phyloP scores from a whole-genome alignment of 345 rosid species.

The Brassica rapa region DNA sequence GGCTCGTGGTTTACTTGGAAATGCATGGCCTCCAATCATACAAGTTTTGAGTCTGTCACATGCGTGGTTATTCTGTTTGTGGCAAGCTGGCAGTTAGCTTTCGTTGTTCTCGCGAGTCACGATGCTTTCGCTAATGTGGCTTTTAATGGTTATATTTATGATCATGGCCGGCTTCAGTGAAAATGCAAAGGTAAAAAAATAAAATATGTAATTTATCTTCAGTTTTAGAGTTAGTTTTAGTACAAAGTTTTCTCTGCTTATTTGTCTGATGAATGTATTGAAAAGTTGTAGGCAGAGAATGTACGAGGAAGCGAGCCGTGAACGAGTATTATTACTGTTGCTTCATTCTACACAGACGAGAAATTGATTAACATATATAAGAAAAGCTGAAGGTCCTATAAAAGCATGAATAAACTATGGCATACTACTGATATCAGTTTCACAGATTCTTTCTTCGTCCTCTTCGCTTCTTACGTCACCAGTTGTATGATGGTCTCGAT shows the following conservation, averaged over 20 bases:
- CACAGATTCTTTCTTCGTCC: no score
- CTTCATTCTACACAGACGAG: no score
- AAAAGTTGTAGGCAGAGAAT: slow-evolving; percentile 47
- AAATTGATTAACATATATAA: no score
- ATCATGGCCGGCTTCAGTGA: slow-evolving; percentile 79
- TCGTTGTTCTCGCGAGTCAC: slow-evolving; percentile 47
- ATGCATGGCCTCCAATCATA: slow-evolving; percentile 58
- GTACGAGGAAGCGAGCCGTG: slow-evolving; percentile 68
- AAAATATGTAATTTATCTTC: no score
- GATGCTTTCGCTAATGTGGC: slow-evolving; percentile 60
- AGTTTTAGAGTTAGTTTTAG: not conserved
- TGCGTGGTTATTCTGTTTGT: slow-evolving; percentile 71
- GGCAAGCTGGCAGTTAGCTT: slow-evolving; percentile 66
- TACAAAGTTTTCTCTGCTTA: not conserved
- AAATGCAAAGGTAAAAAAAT: slow-evolving; percentile 65
- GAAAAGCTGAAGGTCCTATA: no score
- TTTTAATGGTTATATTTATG: slow-evolving; percentile 58
- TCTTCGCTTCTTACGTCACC: no score
- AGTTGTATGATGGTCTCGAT: no score
- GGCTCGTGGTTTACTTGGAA: slow-evolving; percentile 72
- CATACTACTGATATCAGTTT: no score
- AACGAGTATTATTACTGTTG: no score
- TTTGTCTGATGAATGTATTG: not conserved
- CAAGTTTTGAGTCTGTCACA: slow-evolving; percentile 57
- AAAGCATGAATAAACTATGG: no score